Conservation (phyloP, 257 asterid genomes). For the Gentiana dahurica region DNA sequence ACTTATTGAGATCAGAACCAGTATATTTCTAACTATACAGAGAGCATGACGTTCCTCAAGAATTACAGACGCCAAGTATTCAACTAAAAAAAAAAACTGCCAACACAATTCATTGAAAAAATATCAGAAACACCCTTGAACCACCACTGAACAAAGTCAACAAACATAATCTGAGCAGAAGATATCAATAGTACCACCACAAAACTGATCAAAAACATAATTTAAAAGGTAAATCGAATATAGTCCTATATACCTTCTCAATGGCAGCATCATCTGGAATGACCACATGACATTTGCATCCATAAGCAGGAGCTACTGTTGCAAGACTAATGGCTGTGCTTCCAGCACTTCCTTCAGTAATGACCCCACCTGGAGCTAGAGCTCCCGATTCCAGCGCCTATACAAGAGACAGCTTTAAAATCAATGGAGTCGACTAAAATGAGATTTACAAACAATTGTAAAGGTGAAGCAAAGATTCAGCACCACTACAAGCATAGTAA, state of each 20-base stretch:
- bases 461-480: background rate
- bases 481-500: background rate
- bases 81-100: background rate
- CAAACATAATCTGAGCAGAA: too few relatives aligned
- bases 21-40: background rate
- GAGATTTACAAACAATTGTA: background rate
- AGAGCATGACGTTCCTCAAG: background rate
- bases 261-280: conserved; percentile 96
- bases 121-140: background rate
- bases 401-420: background rate
- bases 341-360: conserved; percentile 98
- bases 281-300: conserved; percentile 93
- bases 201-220: background rate
- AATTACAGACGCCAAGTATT: background rate
- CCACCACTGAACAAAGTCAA: background rate
- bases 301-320: conserved; percentile 89
- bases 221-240: background rate
- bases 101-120: background rate
- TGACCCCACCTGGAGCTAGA: conserved; percentile 73
- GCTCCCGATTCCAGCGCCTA: conserved; percentile 84
- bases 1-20: background rate
- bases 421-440: background rate
- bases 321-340: conserved; percentile 98
- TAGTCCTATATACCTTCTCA: conserved; percentile 47
- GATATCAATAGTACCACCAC: background rate